Base-by-base conservation (phyloP, 345 rosid genomes). In the Gossypium australe region DNA sequence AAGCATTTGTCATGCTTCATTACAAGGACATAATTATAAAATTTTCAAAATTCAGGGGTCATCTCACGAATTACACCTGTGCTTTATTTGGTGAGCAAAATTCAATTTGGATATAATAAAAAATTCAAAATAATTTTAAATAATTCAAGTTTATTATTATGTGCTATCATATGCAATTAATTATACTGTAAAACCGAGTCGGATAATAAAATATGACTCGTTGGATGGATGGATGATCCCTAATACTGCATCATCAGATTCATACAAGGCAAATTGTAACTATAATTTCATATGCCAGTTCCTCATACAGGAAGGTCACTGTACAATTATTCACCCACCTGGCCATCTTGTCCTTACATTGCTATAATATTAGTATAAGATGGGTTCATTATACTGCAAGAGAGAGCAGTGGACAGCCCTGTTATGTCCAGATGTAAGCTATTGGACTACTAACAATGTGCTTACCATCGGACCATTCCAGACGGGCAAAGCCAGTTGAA, bases 381-480 rank as follows among this genome's bases (percentile, higher is more conserved):
- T 12, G 47, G 68, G 44, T 58, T 77, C 75, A 61, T 9, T 34
- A 4, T 4, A 34, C 41, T 34, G 41, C 7, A 34, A 45, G 48
- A 10, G 48, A 8, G 12, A 45, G 7, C 41, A 34, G 7, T 34
- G 41, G 41, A 5, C 53, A 51, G 17, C 55, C 52, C 3, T 2
- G 13, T 11, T 73, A 87, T 71, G 79, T 80, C 94, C 91, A 89
- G 84, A 77, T 86, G 83, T 86, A 83, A 74, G 89, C 89, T 51
- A 89, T 85, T 20, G 91, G 90, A 73, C 90, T 86, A 10, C 80
- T 45, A 18, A 89, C 88, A 1, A 48, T 70, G 63, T 86, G 90
- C 63, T 87, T 87, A 63, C 91, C 87, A 44, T 86, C 86, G 0
- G 87, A 87, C 91, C 90, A 89, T 63, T 78, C 80, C 52, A 89